These are phyloP conservation scores for Eutrema japonicum DNA, from an alignment of 345 rosid genomes.

Conservation along the genomic window DNA sequence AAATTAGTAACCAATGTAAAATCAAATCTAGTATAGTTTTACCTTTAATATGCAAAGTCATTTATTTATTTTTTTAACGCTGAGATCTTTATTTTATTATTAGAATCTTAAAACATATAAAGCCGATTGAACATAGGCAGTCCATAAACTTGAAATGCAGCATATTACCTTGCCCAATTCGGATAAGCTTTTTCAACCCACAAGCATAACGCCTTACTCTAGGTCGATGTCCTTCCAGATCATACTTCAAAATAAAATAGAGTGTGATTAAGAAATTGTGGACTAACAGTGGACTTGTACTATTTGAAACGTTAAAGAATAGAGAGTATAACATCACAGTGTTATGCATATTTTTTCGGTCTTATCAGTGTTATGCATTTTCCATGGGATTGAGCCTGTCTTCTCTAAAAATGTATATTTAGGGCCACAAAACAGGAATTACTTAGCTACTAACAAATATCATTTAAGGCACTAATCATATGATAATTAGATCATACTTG, in stretches of 20 bases:
- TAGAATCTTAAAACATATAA: too few relatives aligned
- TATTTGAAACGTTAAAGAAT: background rate
- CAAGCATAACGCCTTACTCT: slow-evolving; percentile 86
- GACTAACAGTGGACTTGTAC: slow-evolving; percentile 23
- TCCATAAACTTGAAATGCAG: slow-evolving; percentile 14
- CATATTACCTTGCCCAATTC: slow-evolving; percentile 85
- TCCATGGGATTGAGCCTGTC: slow-evolving; percentile 14
- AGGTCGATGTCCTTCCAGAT: slow-evolving; percentile 85
- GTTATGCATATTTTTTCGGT: too few relatives aligned
- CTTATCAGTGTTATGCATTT: slow-evolving; percentile 1
- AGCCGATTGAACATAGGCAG: background rate
- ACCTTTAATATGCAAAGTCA: too few relatives aligned
- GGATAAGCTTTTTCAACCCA: slow-evolving; percentile 77
- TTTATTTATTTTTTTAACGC: too few relatives aligned
- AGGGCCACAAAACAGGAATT: background rate
- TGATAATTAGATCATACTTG: slow-evolving; percentile 60
- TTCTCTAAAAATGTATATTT: background rate
- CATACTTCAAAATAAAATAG: slow-evolving; percentile 54
- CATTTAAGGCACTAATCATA: slow-evolving; percentile 14
- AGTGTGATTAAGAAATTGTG: slow-evolving; percentile 21
- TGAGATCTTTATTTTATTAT: too few relatives aligned
- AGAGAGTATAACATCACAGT: background rate
- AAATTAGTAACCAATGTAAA: too few relatives aligned
- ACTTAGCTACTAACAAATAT: background rate
- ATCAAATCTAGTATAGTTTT: too few relatives aligned